phyloP scores from a whole-genome alignment of 345 rosid species.

The Nephelium lappaceum region DNA sequence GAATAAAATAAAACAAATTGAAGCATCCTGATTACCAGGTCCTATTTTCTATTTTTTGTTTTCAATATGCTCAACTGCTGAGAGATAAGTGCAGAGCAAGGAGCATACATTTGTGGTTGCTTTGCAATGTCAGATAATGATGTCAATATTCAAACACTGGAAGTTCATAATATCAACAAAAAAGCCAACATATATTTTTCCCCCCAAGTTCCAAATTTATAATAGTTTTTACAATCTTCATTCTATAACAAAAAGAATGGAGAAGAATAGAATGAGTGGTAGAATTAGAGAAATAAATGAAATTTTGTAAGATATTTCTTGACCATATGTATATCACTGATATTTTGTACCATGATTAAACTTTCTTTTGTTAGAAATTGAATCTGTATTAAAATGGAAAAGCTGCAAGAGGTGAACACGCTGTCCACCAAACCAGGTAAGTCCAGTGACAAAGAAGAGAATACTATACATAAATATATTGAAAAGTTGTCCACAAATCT shows the following conservation, averaged over 20 bases:
- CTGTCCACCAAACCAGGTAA: background rate
- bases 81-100: background rate
- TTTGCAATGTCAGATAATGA: background rate
- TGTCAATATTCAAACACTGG: background rate
- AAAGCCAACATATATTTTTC: background rate
- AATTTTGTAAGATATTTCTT: background rate
- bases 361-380: background rate
- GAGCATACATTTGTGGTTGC: background rate
- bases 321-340: background rate
- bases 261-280: background rate
- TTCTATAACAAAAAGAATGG: background rate
- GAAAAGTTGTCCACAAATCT: background rate
- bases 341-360: background rate
- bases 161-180: background rate
- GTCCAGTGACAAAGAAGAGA: background rate
- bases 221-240: background rate
- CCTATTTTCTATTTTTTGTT: background rate
- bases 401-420: background rate
- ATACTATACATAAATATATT: background rate
- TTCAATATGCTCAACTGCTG: background rate
- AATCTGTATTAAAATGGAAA: background rate
- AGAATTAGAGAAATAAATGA: background rate
- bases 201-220: background rate
- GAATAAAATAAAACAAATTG: background rate
- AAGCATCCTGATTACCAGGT: background rate